phyloP scores from a whole-genome alignment of 176 grass and related monocot species.

The Aegilops speltoides region DNA sequence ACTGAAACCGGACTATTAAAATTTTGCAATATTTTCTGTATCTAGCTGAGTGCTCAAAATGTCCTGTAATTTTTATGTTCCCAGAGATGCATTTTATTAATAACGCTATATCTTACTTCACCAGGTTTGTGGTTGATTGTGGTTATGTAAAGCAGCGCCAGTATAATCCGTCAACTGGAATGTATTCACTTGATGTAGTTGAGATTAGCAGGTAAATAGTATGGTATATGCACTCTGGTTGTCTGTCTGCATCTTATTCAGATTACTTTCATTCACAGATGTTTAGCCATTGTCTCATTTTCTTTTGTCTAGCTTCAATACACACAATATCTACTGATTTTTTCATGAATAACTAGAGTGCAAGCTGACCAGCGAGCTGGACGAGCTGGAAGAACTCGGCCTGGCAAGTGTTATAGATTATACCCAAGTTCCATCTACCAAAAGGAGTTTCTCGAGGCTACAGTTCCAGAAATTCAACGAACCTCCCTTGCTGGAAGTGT shows the following conservation, averaged over 20 bases:
- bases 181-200: slow-evolving; percentile 98
- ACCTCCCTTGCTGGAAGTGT: slow-evolving; percentile 90
- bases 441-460: slow-evolving; percentile 85
- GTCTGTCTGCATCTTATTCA: slow-evolving; percentile 7
- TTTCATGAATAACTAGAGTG: slow-evolving; percentile 58
- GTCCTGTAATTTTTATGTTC: neutral
- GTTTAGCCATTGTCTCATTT: neutral
- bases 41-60: slow-evolving; percentile 10
- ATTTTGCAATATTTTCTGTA: neutral
- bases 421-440: slow-evolving; percentile 72
- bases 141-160: slow-evolving; percentile 96
- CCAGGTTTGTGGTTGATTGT: slow-evolving; percentile 90
- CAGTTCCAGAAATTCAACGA: slow-evolving; percentile 89
- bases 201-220: slow-evolving; percentile 87
- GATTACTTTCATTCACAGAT: neutral
- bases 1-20: neutral
- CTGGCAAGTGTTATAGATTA: slow-evolving; percentile 88
- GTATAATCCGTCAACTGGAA: slow-evolving; percentile 91
- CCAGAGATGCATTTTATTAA: neutral
- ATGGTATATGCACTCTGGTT: neutral
- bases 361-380: slow-evolving; percentile 97
- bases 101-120: slow-evolving; percentile 23
- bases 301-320: neutral
- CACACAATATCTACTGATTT: slow-evolving; percentile 7
- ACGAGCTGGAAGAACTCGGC: slow-evolving; percentile 91